phyloP scores from a whole-genome alignment of 345 rosid genomes.

The Eucalyptus sideroxylon region DNA sequence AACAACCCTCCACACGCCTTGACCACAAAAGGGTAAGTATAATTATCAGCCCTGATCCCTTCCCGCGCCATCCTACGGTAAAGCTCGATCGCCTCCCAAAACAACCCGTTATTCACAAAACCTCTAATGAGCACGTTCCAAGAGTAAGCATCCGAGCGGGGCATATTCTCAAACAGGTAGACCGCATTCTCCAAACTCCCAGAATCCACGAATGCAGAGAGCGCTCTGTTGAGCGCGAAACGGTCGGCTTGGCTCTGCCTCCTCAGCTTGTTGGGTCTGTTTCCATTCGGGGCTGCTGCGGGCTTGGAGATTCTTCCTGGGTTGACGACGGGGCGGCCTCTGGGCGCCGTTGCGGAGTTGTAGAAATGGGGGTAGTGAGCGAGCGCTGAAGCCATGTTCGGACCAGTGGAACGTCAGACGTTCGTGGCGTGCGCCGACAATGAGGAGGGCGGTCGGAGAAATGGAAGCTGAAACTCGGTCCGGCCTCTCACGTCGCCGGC shows the following conservation, averaged over 20 bases:
- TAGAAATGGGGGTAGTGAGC: neutral
- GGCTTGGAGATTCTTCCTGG: neutral
- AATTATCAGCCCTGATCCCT: conserved; percentile 34
- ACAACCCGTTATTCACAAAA: conserved; percentile 27
- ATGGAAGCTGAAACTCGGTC: neutral
- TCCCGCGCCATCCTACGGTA: conserved; percentile 30
- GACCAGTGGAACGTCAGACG: neutral
- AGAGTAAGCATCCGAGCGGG: conserved; percentile 19
- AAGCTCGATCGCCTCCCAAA: conserved; percentile 25
- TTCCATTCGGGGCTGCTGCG: neutral
- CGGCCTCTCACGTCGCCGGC: neutral
- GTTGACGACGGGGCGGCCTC: neutral
- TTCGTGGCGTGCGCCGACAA: neutral
- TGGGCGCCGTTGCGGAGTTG: neutral
- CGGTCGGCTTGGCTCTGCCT: neutral
- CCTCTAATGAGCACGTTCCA: conserved; percentile 75
- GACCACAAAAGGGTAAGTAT: conserved; percentile 60
- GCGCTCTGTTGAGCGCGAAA: neutral
- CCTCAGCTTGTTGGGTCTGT: neutral
- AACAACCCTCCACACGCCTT: conserved; percentile 44
- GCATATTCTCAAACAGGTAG: conserved; percentile 56
- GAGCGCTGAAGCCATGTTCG: neutral
- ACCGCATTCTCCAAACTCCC: conserved; percentile 2
- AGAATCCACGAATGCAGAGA: neutral
- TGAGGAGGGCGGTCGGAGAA: neutral